Evolutionary conservation across 768 basidiomycete genomes (phyloP).

Genomic region (Pisolithus sp.): DNA sequence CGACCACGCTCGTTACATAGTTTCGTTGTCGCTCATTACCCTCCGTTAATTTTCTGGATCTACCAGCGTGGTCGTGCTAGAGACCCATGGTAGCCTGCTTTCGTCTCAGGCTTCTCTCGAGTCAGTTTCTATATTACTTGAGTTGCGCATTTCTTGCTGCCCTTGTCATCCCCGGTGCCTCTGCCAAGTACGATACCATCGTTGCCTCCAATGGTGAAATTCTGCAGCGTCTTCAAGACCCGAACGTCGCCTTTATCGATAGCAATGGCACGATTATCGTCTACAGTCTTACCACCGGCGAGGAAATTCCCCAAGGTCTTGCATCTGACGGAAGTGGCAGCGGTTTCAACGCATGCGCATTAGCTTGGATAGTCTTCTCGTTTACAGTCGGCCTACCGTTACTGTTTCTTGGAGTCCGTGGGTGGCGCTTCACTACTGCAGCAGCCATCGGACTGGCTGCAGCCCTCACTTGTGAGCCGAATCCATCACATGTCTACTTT

Average conservation of each 20-base stretch:
- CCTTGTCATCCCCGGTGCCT: conserved; percentile 5
- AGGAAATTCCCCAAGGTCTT: conserved; percentile 43
- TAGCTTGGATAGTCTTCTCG: conserved; percentile 54
- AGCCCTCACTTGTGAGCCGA: conserved; percentile 38
- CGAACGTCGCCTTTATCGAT: conserved; percentile 22
- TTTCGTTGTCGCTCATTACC: conserved; percentile 7
- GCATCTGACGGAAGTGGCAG: conserved; percentile 57
- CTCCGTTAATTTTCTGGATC: background rate
- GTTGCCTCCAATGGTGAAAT: conserved; percentile 6
- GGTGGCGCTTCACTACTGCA: conserved; percentile 52
- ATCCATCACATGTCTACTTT: background rate
- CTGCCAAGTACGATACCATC: conserved; percentile 1
- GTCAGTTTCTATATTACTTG: conserved; percentile 11
- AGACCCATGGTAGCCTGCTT: conserved; percentile 22
- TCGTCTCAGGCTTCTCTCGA: conserved; percentile 5
- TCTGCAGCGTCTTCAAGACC: conserved; percentile 21
- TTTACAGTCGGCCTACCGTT: conserved; percentile 49
- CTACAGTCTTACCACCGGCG: conserved; percentile 38
- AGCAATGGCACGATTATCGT: conserved; percentile 35
- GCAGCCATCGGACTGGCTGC: conserved; percentile 46
- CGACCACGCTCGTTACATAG: conserved; percentile 10
- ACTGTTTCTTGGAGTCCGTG: conserved; percentile 49
- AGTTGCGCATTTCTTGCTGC: conserved; percentile 10
- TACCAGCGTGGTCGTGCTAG: conserved; percentile 10
- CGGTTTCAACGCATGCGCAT: conserved; percentile 39